These are phyloP conservation scores for Fusarium praegraminearum DNA, from an alignment of 2,329 filamentous ascomycete species.

Conservation along the genomic window DNA sequence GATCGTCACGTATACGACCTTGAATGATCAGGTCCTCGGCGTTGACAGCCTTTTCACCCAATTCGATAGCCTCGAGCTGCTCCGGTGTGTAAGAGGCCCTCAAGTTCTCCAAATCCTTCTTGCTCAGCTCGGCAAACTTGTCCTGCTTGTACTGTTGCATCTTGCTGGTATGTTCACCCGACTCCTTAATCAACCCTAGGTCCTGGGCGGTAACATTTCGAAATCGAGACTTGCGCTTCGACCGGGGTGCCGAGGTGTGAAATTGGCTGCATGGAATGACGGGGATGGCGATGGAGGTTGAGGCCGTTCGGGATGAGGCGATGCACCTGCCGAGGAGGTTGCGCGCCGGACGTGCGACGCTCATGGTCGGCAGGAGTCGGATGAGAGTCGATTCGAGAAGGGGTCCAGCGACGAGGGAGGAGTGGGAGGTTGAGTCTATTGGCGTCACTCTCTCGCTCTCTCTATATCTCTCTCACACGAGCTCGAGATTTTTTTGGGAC, in stretches of 20 bases:
- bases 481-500: constrained; percentile 52
- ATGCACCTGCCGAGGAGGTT: constrained; percentile 66
- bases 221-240: constrained; percentile 63
- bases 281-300: constrained; percentile 35
- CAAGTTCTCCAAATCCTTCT: constrained; percentile 73
- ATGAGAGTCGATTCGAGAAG: constrained; percentile 6
- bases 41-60: constrained; percentile 82
- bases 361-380: constrained; percentile 59
- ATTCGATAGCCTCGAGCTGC: constrained; percentile 84
- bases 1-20: constrained; percentile 77
- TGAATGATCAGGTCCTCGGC: constrained; percentile 79
- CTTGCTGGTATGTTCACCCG: constrained; percentile 49
- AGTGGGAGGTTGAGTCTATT: constrained; percentile 10
- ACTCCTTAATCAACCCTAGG: constrained; percentile 61
- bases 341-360: constrained; percentile 66
- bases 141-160: constrained; percentile 60
- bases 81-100: constrained; percentile 78
- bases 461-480: constrained; percentile 44
- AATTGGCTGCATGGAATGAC: constrained; percentile 58
- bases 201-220: constrained; percentile 65
- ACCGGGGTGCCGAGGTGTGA: constrained; percentile 63
- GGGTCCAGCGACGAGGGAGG: background rate
- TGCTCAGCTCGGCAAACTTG: constrained; percentile 73
- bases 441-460: constrained; percentile 24
- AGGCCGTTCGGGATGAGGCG: constrained; percentile 49